Evolutionary conservation across 2,329 filamentous ascomycete species (phyloP).

Genomic region (Pseudopyricularia cyperi): DNA sequence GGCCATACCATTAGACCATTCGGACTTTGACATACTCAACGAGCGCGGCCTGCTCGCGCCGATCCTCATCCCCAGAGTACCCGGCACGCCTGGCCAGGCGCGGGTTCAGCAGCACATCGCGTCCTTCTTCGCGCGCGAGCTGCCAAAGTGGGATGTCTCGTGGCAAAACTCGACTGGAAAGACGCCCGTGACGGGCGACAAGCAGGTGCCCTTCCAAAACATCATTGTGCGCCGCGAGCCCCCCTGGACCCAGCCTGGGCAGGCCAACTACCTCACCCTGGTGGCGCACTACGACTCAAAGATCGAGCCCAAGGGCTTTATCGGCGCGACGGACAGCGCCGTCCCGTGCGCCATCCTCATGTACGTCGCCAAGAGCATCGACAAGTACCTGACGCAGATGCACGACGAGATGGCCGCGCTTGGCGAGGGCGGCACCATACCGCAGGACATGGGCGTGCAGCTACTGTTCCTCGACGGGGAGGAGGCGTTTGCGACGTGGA

Average conservation of each 20-base stretch:
- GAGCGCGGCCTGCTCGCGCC: constrained; percentile 54
- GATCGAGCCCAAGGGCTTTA: constrained; percentile 57
- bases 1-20: constrained; percentile 46
- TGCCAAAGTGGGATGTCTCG: constrained; percentile 58
- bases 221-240: constrained; percentile 67
- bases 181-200: constrained; percentile 51
- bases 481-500: constrained; percentile 66
- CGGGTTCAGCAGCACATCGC: constrained; percentile 60
- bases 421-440: constrained; percentile 36
- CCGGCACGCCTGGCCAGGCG: constrained; percentile 56
- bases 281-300: constrained; percentile 82
- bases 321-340: constrained; percentile 75
- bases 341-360: constrained; percentile 76
- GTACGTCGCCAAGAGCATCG: constrained; percentile 60
- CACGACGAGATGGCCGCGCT: constrained; percentile 55
- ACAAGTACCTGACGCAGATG: constrained; percentile 58
- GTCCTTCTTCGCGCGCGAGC: constrained; percentile 51
- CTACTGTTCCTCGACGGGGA: constrained; percentile 72
- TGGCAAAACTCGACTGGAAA: constrained; percentile 65
- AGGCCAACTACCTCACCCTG: constrained; percentile 60
- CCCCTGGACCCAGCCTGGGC: constrained; percentile 56
- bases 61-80: constrained; percentile 60
- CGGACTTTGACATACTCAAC: constrained; percentile 55
- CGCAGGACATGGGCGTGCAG: constrained; percentile 63
- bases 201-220: constrained; percentile 61